Evolutionary conservation across 208 protist genomes (phyloP).

Genomic region (Wallacemonas sp.): DNA sequence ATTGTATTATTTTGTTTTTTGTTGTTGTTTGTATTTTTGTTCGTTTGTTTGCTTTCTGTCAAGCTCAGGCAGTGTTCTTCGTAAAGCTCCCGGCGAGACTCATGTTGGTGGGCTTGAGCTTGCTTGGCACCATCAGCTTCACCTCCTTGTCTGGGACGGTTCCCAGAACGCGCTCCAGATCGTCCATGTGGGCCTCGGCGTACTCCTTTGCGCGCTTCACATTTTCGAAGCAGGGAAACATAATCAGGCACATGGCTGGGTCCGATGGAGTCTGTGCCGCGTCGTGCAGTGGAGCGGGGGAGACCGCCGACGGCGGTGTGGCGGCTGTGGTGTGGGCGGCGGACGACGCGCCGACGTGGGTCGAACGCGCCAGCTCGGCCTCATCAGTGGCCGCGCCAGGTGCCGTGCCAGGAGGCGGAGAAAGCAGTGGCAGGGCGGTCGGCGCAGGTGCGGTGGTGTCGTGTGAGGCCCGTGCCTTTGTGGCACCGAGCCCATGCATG

Average conservation of each 20-base stretch:
- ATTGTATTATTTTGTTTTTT: too few relatives aligned
- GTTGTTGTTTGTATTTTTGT: too few relatives aligned
- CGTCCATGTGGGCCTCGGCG: slow-evolving; percentile 17
- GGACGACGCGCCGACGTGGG: neutral
- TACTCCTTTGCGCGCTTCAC: slow-evolving; percentile 42
- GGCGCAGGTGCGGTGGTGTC: neutral
- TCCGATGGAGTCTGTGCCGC: neutral
- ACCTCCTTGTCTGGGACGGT: slow-evolving; percentile 48
- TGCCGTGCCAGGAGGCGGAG: too few relatives aligned
- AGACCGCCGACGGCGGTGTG: neutral
- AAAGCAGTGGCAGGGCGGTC: too few relatives aligned
- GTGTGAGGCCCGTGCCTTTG: neutral
- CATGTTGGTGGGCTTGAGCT: slow-evolving; percentile 29
- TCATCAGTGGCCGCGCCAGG: too few relatives aligned
- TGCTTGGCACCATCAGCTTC: slow-evolving; percentile 62
- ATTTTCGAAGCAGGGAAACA: slow-evolving; percentile 69
- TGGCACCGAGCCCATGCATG: slow-evolving; percentile 25
- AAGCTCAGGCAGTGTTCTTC: neutral
- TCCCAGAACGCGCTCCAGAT: slow-evolving; percentile 38
- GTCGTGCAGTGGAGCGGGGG: neutral
- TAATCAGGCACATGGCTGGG: slow-evolving; percentile 65
- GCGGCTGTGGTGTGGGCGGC: neutral
- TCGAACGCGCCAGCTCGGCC: neutral
- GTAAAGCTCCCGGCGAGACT: slow-evolving; percentile 5
- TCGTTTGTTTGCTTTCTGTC: too few relatives aligned